Base-by-base conservation (phyloP, 169 alveolate species). In the Amoebophrya sp. region DNA sequence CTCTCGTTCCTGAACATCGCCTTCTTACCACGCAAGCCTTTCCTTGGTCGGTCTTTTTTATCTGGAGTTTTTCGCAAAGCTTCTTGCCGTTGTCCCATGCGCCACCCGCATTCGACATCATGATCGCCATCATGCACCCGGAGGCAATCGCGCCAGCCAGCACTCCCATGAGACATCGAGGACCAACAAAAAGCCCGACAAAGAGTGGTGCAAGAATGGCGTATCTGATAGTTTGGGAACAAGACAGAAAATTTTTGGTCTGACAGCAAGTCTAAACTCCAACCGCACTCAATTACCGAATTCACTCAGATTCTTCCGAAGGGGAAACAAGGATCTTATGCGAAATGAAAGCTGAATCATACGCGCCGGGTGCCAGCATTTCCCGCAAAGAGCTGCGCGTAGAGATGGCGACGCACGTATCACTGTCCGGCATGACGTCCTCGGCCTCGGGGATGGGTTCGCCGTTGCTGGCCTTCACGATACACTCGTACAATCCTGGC, bases 61-160 rank as follows among this genome's bases (percentile, higher is more conserved):
- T 66, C 32, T 66, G 83, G 83, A 66, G 83, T 25, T 91, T 93
- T 92, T 95, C 97, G 89, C 94, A 94, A 53, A 93, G 94, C 91
- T 95, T 95, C 93, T 95, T 95, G 90, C 96, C 95, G 92, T 95
- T 95, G 91, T 95, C 97, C 97, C 97, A 95, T 23, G 97, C 96
- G 39, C 97, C 96, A 40, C 97, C 97, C 40, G 96, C 91, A 55
- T 95, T 95, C 10, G 96, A 94, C 77, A 95, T 92, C 40, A 95
- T 93, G 92, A 95, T 95, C 32, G 97, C 96, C 95, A 96, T 94
- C 90, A 93, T 94, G 55, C 94, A 94, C 39, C 97, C 97, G 77
- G 95, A 92, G 89, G 95, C 94, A 39, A 97, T 94, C 90, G 97
- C 95, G 35, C 98, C 98, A 90, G 97, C 95, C 54, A 96, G 94